Evolutionary conservation across 441 rosid species (phyloP), one percentile per base, ranked within the genome.

Genomic region (Populus trichocarpa): DNA sequence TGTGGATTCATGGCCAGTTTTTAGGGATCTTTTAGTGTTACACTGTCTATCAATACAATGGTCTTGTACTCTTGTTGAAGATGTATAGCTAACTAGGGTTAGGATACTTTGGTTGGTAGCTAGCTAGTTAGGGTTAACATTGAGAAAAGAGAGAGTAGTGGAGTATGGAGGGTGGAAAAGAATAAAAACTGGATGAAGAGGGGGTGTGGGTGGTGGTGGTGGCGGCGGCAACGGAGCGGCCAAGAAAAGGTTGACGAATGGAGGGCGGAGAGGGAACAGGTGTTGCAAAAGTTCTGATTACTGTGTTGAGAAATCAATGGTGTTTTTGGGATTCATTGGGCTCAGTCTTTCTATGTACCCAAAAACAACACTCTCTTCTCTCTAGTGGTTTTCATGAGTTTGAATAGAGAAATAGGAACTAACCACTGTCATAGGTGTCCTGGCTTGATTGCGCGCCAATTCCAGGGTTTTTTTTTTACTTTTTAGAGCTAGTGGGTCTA

Each of bases 241-340:
- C 88, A 88, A 85, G 84, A 81, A 72, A 67, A 33, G 72, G 61
- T 13, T 76, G 93, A 88, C 94, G 93, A 88, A 88, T 89, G 93
- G 87, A 86, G 66, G 87, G 86, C 78, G 87, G 78, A 70, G 84
- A 82, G 63, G 46, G 33, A 85, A 87, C 95, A 94, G 73, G 91
- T 92, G 98, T 87, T 88, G 86, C 89, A 84, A 91, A 90, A 92
- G 91, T 82, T 91, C 95, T 91, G 95, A 70, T 66, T 6, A n/a
- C 69, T 71, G 76, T 71, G 67, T 75, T 79, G 90, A 86, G 87
- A 90, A 85, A 83, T 89, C 94, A 89, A 90, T 91, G 93, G 93
- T 85, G 85, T 86, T 83, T 81, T 75, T 66, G 72, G 59, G 68
- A 50, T 30, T 75, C 70, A 77, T 83, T 74, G 79, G 80, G 32